Base-by-base conservation (phyloP, 208 protist species). In the Jaenimonas drosophilae region DNA sequence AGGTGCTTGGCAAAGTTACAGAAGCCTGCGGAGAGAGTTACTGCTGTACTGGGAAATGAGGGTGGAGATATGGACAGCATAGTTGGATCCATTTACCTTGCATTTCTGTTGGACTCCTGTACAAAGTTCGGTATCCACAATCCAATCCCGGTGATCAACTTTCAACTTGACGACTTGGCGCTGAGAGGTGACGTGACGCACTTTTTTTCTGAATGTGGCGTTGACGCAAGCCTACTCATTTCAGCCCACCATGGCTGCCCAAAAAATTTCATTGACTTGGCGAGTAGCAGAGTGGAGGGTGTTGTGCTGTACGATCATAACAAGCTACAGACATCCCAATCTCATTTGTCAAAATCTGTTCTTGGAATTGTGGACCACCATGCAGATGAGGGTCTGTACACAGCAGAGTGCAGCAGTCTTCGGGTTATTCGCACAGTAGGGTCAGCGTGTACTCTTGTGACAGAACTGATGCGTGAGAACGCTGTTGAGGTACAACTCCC, bases 261-360 rank as follows among this genome's bases (percentile, higher is more conserved):
- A 16, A 29, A 45, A 27, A 40, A 47, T 11, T 78, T 53, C 59
- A 16, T 77, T 20, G 62, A 85, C 53, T n/a, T n/a, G n/a, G n/a
- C n/a, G n/a, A n/a, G n/a, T n/a, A n/a, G n/a, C n/a, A n/a, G n/a
- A n/a, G 28, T 82, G 28, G 16, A 54, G 23, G 38, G 26, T 31
- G 11, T 93, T 39, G 72, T 88, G 29, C 66, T 93, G 5, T 85
- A 88, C 61, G 84, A 93, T 52, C 84, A 93, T 58, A 93, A 93
- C 49, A 76, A 70, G 34, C 68, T 88, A 32, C 63, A 49, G n/a
- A 46, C 49, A 12, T 46, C 36, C 21, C 72, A 90, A 34, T 58
- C 6, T 4, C 43, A 43, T 45, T 43, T 82, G 16, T 30, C 30
- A 4, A 38, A 58, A 6, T 54, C 36, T 21, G 66, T 93, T 3